Base-by-base conservation (phyloP, 495 filamentous ascomycete species). In the Penicillium robsamsonii region DNA sequence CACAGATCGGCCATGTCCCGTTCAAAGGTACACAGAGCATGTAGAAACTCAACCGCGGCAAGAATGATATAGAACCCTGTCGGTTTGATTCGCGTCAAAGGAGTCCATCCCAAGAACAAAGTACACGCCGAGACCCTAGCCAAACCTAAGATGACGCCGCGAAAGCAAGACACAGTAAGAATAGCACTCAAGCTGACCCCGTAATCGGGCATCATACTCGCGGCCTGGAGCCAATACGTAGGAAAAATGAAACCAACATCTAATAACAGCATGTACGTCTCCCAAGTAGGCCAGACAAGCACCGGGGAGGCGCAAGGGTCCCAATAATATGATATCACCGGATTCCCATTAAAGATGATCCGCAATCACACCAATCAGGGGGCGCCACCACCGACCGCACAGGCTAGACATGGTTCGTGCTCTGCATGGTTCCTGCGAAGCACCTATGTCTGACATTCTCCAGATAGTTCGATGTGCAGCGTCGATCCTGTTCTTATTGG, bases 381-480 rank as follows among this genome's bases (percentile, higher is more conserved):
- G 1, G 24, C 17, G 9, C 37, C 7, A 5, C 15, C n/a, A 4
- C 20, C 31, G n/a, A 29, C 31, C 9, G 24, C 20, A 17, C 30
- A 24, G 52, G 42, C 8, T 30, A 46, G 43, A 46, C 52, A 46
- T 46, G 52, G 43, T 54, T 40, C 31, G 43, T 54, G 43, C 43
- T n/a, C 35, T 54, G 42, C 42, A 45, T 31, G 42, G 31, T n/a
- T 46, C 27, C 51, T 54, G 52, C 43, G 46, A 38, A 54, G 27
- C 52, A 54, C 13, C 52, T 31, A 29, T 54, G 52, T 46, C 52
- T 54, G 52, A 54, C 52, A 54, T 54, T 54, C 52, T 38, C 33
- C 52, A 46, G 52, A 35, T 18, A 46, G 18, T 44, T 18, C 20
- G 31, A 46, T 46, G 13, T 46, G 42, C 42, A 54, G 30, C 20